Percentiles rank a stretch among this genome's conserved stretches.
Evolutionary conservation across 805 yeast genomes (phyloP).

Genomic region (Tetrapisispora namnaoensis): DNA sequence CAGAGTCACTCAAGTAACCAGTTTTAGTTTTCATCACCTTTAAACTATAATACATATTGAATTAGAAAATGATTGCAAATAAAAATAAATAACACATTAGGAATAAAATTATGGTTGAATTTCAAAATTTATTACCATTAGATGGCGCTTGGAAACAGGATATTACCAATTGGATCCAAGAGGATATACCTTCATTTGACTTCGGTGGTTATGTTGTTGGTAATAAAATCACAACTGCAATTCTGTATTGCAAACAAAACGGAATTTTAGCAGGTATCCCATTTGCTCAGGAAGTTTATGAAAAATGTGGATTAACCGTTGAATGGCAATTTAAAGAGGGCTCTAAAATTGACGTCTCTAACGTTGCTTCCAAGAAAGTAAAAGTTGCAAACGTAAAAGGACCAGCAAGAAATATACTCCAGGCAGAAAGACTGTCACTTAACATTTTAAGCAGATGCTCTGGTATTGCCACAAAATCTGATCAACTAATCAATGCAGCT

Average conservation of each 20-base stretch:
- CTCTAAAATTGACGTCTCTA: constrained; percentile 36
- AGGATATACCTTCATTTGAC: constrained; percentile 90
- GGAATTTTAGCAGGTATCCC: constrained; percentile 84
- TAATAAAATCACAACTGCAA: constrained; percentile 54
- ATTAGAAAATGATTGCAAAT: background rate
- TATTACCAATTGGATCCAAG: constrained; percentile 65
- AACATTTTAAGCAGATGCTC: constrained; percentile 74
- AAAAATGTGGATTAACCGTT: constrained; percentile 60
- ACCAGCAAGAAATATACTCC: constrained; percentile 64
- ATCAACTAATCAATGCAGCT: constrained; percentile 49
- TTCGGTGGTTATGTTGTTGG: constrained; percentile 97
- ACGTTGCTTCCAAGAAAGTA: constrained; percentile 39
- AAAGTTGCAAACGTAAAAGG: constrained; percentile 74
- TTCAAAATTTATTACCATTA: constrained; percentile 53
- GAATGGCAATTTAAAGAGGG: constrained; percentile 78
- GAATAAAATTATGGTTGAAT: background rate
- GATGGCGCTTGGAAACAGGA: constrained; percentile 76
- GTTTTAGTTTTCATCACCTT: no score
- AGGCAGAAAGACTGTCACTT: constrained; percentile 80
- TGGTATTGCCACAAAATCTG: constrained; percentile 77
- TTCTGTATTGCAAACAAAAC: constrained; percentile 67
- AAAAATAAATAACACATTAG: background rate
- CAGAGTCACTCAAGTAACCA: no score
- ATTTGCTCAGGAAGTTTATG: constrained; percentile 75
- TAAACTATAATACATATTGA: no score